Base-by-base conservation (phyloP, 179 eudicot genomes). In the Nepenthes alata region DNA sequence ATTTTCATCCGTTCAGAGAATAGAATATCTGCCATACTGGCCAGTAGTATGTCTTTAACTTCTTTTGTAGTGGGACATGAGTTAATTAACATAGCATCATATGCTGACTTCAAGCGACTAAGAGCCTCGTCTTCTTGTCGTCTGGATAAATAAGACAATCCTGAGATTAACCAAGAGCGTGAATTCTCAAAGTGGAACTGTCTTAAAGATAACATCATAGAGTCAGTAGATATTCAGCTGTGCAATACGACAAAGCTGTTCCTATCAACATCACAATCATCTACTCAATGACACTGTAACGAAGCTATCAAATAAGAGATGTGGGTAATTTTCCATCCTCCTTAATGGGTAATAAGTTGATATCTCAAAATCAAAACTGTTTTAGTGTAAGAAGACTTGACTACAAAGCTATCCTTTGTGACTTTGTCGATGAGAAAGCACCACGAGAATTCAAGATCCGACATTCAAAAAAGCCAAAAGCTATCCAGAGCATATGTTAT, bases 121-220 rank as follows among this genome's bases (percentile, higher is more conserved):
- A 87, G 60, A 11, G 87, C 94, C 67, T 81, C 83, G 13, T 83
- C 85, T 76, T 93, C 95, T 80, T 83, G 98, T 65, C 78, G 76
- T 93, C 97, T 89, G 82, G 98, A 93, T 85, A 93, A 82, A 87
- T 93, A 93, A 81, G 97, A 93, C 81, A 87, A 74, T 70, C 98
- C 95, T 93, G 98, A 83, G 84, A 83, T 85, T 76, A 80, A 61
- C 67, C 74, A 80, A 76, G 53, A 71, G 67, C 62, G 74, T 68
- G 70, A 84, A 81, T 63, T 72, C 75, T 75, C 78, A 74, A 71
- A 66, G 60, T 37, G 45, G 35, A 34, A 37, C 57, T 14, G 15
- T 51, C 25, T 44, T n/a, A 65, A 65, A 5, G 14, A n/a, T 11
- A 54, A 25, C 53, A 35, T 41, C 53, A 45, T 3, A 39, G 12